Evolutionary conservation across 1,139 yeast species (phyloP).

Genomic region (Candida tunisiensis): DNA sequence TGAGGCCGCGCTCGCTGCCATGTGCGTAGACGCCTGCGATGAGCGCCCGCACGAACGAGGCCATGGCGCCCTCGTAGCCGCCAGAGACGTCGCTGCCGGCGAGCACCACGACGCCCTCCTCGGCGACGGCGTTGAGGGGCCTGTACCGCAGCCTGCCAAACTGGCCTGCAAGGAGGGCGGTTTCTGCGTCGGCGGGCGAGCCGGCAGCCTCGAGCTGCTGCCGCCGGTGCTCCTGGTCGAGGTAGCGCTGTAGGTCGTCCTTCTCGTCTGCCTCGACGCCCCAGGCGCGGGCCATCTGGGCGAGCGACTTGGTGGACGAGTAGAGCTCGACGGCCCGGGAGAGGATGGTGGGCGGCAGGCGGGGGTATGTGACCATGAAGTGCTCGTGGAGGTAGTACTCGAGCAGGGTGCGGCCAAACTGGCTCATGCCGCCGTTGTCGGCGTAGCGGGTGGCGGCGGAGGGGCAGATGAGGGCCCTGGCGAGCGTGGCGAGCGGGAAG

Average conservation of each 20-base stretch:
- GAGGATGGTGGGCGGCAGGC: constrained; percentile 70
- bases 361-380: constrained; percentile 62
- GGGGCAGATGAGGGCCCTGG: constrained; percentile 59
- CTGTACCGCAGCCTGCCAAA: constrained; percentile 18
- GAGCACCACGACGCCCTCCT: constrained; percentile 26
- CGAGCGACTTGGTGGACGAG: constrained; percentile 47
- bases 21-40: constrained; percentile 26
- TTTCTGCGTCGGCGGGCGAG: constrained; percentile 36
- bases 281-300: constrained; percentile 55
- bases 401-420: constrained; percentile 64
- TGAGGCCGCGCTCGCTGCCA: constrained; percentile 33
- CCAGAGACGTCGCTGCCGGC: constrained; percentile 18
- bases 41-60: constrained; percentile 35
- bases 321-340: constrained; percentile 60
- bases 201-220: too few relatives aligned
- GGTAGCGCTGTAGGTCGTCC: constrained; percentile 46
- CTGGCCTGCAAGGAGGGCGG: too few relatives aligned
- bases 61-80: constrained; percentile 23
- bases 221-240: too few relatives aligned
- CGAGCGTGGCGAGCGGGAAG: constrained; percentile 50
- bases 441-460: constrained; percentile 25
- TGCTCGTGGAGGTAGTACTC: constrained; percentile 64
- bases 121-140: constrained; percentile 13
- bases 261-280: constrained; percentile 70
- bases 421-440: constrained; percentile 65